phyloP scores from a whole-genome alignment of 2,329 filamentous ascomycete species.

The Conoideocrella luteorostrata region DNA sequence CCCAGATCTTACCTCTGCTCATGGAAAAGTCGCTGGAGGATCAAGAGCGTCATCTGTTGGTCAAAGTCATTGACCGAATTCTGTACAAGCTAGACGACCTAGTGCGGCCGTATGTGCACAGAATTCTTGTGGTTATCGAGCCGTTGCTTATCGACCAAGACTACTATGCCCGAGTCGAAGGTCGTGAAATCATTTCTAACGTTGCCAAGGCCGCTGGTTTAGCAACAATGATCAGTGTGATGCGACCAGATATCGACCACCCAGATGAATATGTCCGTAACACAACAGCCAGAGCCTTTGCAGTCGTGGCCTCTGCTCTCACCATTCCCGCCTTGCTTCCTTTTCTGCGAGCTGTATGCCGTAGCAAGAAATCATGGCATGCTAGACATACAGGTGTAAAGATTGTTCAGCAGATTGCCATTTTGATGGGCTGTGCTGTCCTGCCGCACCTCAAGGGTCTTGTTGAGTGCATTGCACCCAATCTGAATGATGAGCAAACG shows the following conservation, averaged over 20 bases:
- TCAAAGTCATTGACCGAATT: slow-evolving; percentile 98
- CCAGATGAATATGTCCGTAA: slow-evolving; percentile 98
- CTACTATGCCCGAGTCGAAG: slow-evolving; percentile 97
- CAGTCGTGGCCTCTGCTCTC: slow-evolving; percentile 91
- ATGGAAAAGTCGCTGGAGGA: slow-evolving; percentile 99
- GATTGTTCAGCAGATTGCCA: slow-evolving; percentile 98
- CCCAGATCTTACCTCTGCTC: slow-evolving; percentile 90
- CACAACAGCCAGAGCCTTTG: slow-evolving; percentile 93
- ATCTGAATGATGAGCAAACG: slow-evolving; percentile 94
- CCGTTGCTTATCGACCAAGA: slow-evolving; percentile 98
- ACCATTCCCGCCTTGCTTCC: slow-evolving; percentile 93
- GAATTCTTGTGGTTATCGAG: slow-evolving; percentile 97
- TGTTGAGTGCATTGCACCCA: slow-evolving; percentile 92
- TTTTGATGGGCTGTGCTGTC: slow-evolving; percentile 96
- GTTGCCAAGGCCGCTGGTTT: slow-evolving; percentile 93
- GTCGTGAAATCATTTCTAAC: slow-evolving; percentile 97
- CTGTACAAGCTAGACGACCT: slow-evolving; percentile 97
- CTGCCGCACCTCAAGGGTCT: slow-evolving; percentile 91
- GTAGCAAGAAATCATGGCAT: slow-evolving; percentile 99
- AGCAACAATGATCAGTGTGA: slow-evolving; percentile 98
- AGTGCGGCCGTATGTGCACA: slow-evolving; percentile 93
- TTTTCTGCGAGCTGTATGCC: slow-evolving; percentile 90
- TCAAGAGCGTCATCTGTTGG: slow-evolving; percentile 93
- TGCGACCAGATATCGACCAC: slow-evolving; percentile 98
- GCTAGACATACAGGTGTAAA: slow-evolving; percentile 97